Conservation (phyloP, 139 green algal genomes). For the Protoeuglena noctilucae region DNA sequence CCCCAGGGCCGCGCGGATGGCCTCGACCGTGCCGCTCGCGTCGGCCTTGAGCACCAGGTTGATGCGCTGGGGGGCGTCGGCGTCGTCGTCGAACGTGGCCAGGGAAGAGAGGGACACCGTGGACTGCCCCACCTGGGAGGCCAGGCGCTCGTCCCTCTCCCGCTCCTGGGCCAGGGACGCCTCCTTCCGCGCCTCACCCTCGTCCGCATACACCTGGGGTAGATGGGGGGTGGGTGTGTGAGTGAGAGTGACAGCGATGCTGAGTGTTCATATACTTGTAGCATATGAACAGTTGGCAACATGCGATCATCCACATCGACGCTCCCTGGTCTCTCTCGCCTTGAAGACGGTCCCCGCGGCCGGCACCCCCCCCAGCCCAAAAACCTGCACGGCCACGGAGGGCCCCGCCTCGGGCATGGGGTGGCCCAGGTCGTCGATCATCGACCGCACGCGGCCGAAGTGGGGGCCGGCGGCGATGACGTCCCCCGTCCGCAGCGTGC, state of each 20-base stretch:
- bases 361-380: conserved; percentile 65
- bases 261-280: too few species aligned
- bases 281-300: too few species aligned
- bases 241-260: too few species aligned
- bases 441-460: conserved; percentile 51
- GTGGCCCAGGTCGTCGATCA: conserved; percentile 38
- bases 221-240: too few species aligned
- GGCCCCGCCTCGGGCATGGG: conserved; percentile 45
- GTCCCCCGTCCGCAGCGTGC: conserved; percentile 75
- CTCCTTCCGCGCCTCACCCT: conserved; percentile 38
- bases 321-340: too few species aligned
- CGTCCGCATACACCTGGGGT: conserved; percentile 25
- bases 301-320: too few species aligned
- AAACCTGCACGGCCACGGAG: conserved; percentile 76
- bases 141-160: conserved; percentile 31
- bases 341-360: conserved; percentile 83
- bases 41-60: conserved; percentile 90
- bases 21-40: conserved; percentile 71
- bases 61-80: conserved; percentile 42
- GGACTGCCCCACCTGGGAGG: conserved; percentile 25
- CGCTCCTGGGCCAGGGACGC: conserved; percentile 18
- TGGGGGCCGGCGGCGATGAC: conserved; percentile 46
- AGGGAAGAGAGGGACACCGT: conserved; percentile 72
- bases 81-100: conserved; percentile 51
- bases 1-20: conserved; percentile 64